Conservation (phyloP, 2,329 filamentous ascomycete genomes). For the Aureobasidium musti region DNA sequence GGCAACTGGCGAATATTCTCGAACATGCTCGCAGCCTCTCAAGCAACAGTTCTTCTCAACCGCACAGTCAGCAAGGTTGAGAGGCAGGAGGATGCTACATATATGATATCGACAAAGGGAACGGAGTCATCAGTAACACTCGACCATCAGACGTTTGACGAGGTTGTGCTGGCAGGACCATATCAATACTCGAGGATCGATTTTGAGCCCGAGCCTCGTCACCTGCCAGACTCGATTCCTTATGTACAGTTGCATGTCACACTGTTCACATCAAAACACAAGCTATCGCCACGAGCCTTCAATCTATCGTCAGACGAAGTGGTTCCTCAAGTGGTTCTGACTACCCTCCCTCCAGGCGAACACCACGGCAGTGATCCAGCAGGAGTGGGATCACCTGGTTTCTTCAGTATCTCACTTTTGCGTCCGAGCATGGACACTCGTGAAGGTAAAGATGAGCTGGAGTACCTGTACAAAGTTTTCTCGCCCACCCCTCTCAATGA, state of each 20-base stretch:
- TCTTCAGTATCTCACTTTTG: constrained; percentile 83
- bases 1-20: constrained; percentile 96
- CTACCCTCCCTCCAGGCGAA: constrained; percentile 69
- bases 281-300: constrained; percentile 73
- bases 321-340: constrained; percentile 76
- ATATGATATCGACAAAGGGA: constrained; percentile 23
- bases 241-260: constrained; percentile 89
- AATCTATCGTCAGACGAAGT: constrained; percentile 58
- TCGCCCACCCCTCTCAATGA: constrained; percentile 54
- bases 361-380: constrained; percentile 50
- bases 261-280: constrained; percentile 75
- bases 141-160: constrained; percentile 60
- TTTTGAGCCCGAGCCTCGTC: constrained; percentile 47
- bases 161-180: constrained; percentile 79
- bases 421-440: constrained; percentile 59
- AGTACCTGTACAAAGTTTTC: constrained; percentile 69
- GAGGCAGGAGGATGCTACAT: constrained; percentile 15
- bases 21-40: constrained; percentile 69
- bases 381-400: constrained; percentile 71
- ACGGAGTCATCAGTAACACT: neutral
- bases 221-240: constrained; percentile 72
- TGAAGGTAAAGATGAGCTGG: constrained; percentile 38
- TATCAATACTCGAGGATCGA: constrained; percentile 76
- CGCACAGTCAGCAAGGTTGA: constrained; percentile 60
- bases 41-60: constrained; percentile 64